Evolutionary conservation across 805 yeast genomes (phyloP), one percentile per base, ranked within the genome.

Genomic region (Pichia gijzeniarum): DNA sequence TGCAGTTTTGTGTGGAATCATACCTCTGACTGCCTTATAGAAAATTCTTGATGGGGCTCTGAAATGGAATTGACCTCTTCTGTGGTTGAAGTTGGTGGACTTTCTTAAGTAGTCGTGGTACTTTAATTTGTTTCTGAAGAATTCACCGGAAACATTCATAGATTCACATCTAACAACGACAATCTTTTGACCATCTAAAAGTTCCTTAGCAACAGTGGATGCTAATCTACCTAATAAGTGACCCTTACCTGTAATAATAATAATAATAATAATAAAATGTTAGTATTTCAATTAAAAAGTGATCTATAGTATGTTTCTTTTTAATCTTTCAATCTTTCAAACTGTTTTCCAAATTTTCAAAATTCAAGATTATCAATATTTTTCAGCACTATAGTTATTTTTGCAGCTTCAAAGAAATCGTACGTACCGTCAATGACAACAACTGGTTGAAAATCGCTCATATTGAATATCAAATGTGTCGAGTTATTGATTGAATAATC

Each of bases 1-100:
- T 65, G 98, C 93, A 63, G 99, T 93, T 89, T 93, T 93, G 90
- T 93, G 98, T 72, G 96, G 79, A 68, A 93, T 78, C 99, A 93
- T 93, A 79, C 99, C 99, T 73, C 96, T 86, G 72, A 93, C 76
- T 69, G 99, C 97, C 85, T 93, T 93, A 95, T 90, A 90, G 77
- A 93, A 89, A 77, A 93, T 91, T 79, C 98, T 89, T 57, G 98
- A 90, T 74, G 99, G 99, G 57, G 99, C 99, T 79, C 98, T 93
- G 96, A 93, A 93, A 75, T 93, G 99, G 97, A 91, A 93, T 69
- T 98, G 98, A 80, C 99, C 99, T 74, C 89, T 85, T 68, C 80
- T 84, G 80, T 89, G 89, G 95, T 93, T 93, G 90, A 74, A 93
- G 79, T 95, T 85, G 71, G 99, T 90, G 67, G 95, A 86, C 84